Evolutionary conservation across 495 filamentous ascomycete genomes (phyloP), one percentile per base, ranked within the genome.

Genomic region (Tuber umbilicatum): DNA sequence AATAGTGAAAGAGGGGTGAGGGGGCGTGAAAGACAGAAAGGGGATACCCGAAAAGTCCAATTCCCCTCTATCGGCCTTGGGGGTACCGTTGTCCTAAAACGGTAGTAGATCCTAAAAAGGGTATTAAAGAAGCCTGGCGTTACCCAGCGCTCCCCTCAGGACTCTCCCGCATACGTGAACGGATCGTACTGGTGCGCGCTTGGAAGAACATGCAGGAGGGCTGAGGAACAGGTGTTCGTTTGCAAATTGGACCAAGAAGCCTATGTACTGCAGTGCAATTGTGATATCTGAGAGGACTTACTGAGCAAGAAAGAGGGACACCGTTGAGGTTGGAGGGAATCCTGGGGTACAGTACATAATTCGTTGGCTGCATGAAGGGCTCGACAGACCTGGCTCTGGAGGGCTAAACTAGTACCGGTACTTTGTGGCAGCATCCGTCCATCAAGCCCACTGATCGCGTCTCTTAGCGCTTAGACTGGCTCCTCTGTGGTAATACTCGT

Each of bases 191-290:
- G 75, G 80, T 81, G 42, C 76, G 77, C 77, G 77, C 77, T 79
- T 75, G 74, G 75, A 75, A 23, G 35, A 41, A 69, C 79, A 81
- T 81, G 80, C 80, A 81, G 79, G 79, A 81, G 76, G 79, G 80
- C 80, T 81, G 80, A 78, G 71, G 77, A 67, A 79, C 77, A 79
- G 79, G 79, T 81, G 80, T 78, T 76, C 80, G 79, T 81, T 81
- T 81, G 79, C 73, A 75, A 77, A 81, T 76, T 73, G 75, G 78
- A 73, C 72, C 50, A 81, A 78, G 75, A 72, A 71, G 55, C 55
- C 55, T 27, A 64, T 64, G 55, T 64, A 64, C 55, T 64, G n/a
- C 17, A 64, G 55, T 31, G 55, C 55, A 64, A 78, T 81, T 81
- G 75, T 81, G 79, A 81, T 80, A 81, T 78, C 79, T 73, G 73